Percentiles rank a stretch among this genome's conserved stretches.
Conservation (phyloP, 768 basidiomycete genomes). For the Phylloporus arenicola region DNA sequence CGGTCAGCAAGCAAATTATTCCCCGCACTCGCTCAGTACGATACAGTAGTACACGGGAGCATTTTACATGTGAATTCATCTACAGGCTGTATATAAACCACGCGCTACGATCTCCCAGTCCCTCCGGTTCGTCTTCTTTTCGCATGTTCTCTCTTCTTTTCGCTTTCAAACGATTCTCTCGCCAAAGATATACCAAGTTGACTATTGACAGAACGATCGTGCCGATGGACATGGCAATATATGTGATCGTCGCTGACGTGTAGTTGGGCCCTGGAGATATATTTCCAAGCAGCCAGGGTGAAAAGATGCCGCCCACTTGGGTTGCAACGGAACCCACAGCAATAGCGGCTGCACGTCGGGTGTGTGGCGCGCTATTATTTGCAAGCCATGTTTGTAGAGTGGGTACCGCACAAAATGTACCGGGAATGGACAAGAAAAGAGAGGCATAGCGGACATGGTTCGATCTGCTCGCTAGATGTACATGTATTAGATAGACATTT, state of each 20-base stretch:
- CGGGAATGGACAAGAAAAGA: constrained; percentile 51
- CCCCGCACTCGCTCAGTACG: too few species aligned
- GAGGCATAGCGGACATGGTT: constrained; percentile 45
- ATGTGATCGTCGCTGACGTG: constrained; percentile 38
- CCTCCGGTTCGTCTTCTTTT: constrained; percentile 35
- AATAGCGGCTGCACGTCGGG: constrained; percentile 52
- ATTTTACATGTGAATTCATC: neutral
- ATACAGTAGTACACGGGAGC: too few species aligned
- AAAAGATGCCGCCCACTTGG: constrained; percentile 54
- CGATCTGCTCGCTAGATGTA: constrained; percentile 7
- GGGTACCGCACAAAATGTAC: constrained; percentile 47
- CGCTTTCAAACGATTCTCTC: constrained; percentile 44
- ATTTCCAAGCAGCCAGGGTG: constrained; percentile 53
- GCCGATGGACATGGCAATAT: constrained; percentile 33
- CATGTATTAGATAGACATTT: neutral
- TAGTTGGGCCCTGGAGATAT: constrained; percentile 50
- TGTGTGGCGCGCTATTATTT: constrained; percentile 56
- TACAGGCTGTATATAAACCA: constrained; percentile 52
- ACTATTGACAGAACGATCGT: constrained; percentile 33
- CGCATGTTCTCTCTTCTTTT: constrained; percentile 27
- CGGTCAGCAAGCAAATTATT: too few species aligned
- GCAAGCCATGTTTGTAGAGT: constrained; percentile 53
- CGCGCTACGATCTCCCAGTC: constrained; percentile 46
- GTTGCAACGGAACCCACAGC: constrained; percentile 51
- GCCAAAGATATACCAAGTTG: constrained; percentile 38